These are phyloP conservation scores for Aquilaria sinensis DNA, from an alignment of 345 rosid species.

Conservation along the genomic window DNA sequence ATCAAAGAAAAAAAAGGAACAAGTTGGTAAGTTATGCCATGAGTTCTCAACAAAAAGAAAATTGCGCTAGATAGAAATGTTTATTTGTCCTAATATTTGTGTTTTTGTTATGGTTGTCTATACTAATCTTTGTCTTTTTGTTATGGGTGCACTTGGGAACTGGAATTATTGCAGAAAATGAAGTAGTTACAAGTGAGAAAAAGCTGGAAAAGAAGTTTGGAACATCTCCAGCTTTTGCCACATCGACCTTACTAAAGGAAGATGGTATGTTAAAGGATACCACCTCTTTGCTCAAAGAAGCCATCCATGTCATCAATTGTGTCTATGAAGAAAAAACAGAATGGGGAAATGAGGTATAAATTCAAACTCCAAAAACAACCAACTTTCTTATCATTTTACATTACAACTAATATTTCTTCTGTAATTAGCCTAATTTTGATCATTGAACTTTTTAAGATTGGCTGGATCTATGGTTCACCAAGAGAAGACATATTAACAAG, in stretches of 20 bases:
- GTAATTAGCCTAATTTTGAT: background rate
- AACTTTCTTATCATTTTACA: background rate
- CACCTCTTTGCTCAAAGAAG: slow-evolving; percentile 61
- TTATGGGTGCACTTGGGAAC: too few relatives aligned
- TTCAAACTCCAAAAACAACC: background rate
- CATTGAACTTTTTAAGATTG: slow-evolving; percentile 23
- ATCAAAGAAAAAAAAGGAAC: too few relatives aligned
- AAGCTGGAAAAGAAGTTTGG: slow-evolving; percentile 71
- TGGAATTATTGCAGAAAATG: too few relatives aligned
- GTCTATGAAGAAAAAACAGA: slow-evolving; percentile 68
- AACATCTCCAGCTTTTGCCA: slow-evolving; percentile 57
- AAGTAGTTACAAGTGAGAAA: slow-evolving; percentile 13
- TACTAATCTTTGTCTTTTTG: too few relatives aligned
- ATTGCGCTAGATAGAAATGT: too few relatives aligned
- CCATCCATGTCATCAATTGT: slow-evolving; percentile 70
- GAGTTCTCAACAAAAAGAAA: too few relatives aligned
- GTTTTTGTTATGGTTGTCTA: too few relatives aligned
- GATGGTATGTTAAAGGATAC: slow-evolving; percentile 46
- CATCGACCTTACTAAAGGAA: slow-evolving; percentile 46
- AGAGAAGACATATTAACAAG: slow-evolving; percentile 69
- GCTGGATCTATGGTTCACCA: slow-evolving; percentile 71
- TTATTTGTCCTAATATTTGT: too few relatives aligned
- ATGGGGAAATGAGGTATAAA: slow-evolving; percentile 76
- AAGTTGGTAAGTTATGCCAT: too few relatives aligned
- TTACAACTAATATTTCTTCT: background rate